These are phyloP conservation scores for Quercus tomentella DNA, from an alignment of 331 rosid species.

Conservation along the genomic window DNA sequence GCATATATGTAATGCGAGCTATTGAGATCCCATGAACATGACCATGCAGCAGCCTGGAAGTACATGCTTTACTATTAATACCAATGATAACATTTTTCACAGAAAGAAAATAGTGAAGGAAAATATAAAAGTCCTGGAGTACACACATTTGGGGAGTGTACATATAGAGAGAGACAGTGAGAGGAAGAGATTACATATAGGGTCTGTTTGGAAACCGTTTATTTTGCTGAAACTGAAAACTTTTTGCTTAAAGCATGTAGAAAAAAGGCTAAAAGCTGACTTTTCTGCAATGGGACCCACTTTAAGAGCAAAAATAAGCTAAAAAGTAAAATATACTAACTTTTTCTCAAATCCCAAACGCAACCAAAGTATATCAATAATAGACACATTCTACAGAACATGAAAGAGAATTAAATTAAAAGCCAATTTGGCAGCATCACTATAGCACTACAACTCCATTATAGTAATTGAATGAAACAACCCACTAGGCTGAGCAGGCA, in stretches of 20 bases:
- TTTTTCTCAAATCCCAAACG: too few relatives aligned
- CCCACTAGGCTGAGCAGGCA: too few relatives aligned
- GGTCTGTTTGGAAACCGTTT: too few relatives aligned
- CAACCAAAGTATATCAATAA: neutral
- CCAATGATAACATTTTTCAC: neutral
- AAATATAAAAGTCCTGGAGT: neutral
- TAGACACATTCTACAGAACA: neutral
- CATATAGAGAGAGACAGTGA: neutral
- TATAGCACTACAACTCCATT: neutral
- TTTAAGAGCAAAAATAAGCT: too few relatives aligned
- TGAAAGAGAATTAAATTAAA: neutral
- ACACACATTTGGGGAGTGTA: neutral
- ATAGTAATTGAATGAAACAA: too few relatives aligned
- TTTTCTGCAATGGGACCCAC: too few relatives aligned
- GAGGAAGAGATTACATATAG: neutral
- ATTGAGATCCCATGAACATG: slow-evolving; percentile 87
- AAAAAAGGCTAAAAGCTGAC: too few relatives aligned
- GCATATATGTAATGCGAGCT: slow-evolving; percentile 57
- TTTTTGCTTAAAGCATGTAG: too few relatives aligned
- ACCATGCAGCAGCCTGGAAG: slow-evolving; percentile 80
- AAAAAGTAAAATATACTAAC: too few relatives aligned
- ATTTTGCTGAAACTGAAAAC: too few relatives aligned
- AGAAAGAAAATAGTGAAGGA: neutral
- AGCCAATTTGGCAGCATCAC: neutral
- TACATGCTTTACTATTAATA: slow-evolving; percentile 12